phyloP scores from a whole-genome alignment of 768 basidiomycete genomes.

The Cantharellus anzutake region DNA sequence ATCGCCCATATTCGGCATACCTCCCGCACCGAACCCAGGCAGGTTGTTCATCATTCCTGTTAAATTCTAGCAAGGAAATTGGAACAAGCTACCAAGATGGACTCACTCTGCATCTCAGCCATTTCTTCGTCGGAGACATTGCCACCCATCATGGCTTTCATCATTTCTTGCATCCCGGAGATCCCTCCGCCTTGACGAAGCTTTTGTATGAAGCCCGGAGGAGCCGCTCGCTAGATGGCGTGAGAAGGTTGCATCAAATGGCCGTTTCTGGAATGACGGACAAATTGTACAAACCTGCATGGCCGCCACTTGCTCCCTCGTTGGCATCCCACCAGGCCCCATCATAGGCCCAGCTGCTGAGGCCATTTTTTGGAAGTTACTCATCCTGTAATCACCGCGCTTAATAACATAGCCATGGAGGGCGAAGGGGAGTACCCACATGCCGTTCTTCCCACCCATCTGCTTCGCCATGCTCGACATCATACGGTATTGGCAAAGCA shows the following conservation, averaged over 20 bases:
- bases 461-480: conserved; percentile 99
- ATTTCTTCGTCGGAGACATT: conserved; percentile 62
- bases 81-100: conserved; percentile 2
- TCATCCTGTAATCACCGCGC: conserved; percentile 30
- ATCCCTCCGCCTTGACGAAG: conserved; percentile 65
- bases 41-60: conserved; percentile 66
- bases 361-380: conserved; percentile 89
- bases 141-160: conserved; percentile 95
- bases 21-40: conserved; percentile 9
- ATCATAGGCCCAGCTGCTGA: conserved; percentile 67
- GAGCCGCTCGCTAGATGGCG: conserved; percentile 60
- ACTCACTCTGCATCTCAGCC: conserved; percentile 83
- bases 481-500: conserved; percentile 92
- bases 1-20: conserved; percentile 17
- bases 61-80: conserved; percentile 2
- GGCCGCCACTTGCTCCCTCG: conserved; percentile 81
- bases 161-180: conserved; percentile 72
- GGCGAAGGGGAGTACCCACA: conserved; percentile 26
- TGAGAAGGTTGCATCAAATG: background rate
- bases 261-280: background rate
- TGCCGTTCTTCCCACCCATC: conserved; percentile 93
- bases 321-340: conserved; percentile 76
- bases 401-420: background rate
- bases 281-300: conserved; percentile 49
- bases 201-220: conserved; percentile 87